Base-by-base conservation (phyloP, 1,139 yeast species). In the Saccharomycopsis crataegensis region DNA sequence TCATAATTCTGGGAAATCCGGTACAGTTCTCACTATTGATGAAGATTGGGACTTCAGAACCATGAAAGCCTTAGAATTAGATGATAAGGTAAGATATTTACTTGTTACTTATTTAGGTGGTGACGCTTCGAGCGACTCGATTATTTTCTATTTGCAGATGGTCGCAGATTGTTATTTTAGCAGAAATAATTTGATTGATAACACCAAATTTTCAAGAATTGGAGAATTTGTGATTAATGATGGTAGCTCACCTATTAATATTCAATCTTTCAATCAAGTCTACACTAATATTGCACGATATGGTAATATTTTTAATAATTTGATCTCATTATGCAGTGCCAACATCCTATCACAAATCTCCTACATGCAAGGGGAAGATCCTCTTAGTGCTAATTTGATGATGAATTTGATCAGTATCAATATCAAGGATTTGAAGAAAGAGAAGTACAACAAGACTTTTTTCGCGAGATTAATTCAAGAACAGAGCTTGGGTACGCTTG, bases 31-130 rank as follows among this genome's bases (percentile, higher is more conserved):
- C 52, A 78, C 78, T 0, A 69, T 77, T 22, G 96, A 88, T 65
- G 86, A 83, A 59, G 83, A 86, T 50, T 90, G 96, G 96, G 72
- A 74, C 4, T 69, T 78, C 0, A 75, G 93, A 62, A 64, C 87
- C 33, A 90, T 84, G n/a, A 86, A 82, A 54, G 88, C 94, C 0
- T 56, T 86, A 6, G 84, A 80, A 49, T 71, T 77, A 44, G 95
- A 89, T 62, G 73, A 73, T 1, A 64, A 62, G 1, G 87, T 86
- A 1, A 69, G 80, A 41, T 46, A 56, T 0, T 63, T 71, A 3
- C 66, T 83, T 6, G 59, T 62, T 8, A 50, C 59, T 4, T 41
- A 50, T 33, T 54, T 73, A 11, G 51, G 41, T n/a, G 42, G 50
- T 31, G 37, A 17, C 9, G 5, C 12, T 12, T n/a, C n/a, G 8